These are phyloP conservation scores for Westerdykella sp. DNA, from an alignment of 2,329 filamentous ascomycete species.

Conservation along the genomic window DNA sequence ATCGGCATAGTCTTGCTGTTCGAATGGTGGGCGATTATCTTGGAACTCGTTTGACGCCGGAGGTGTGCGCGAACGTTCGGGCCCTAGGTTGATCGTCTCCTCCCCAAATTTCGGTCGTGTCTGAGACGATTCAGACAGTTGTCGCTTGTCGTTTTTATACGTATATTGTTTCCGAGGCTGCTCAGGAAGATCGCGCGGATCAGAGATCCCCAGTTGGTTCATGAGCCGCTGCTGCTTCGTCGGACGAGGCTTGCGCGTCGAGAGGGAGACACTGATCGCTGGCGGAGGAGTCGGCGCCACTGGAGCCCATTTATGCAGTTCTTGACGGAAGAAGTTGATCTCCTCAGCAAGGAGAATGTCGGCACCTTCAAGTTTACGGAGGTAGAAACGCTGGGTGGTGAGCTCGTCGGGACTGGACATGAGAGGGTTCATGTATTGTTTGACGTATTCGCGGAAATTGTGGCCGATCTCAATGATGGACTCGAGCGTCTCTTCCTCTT, in stretches of 20 bases:
- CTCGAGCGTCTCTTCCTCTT: constrained; percentile 82
- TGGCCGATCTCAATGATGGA: constrained; percentile 81
- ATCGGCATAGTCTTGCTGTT: constrained; percentile 27
- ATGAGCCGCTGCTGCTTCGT: constrained; percentile 97
- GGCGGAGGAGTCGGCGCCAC: constrained; percentile 82
- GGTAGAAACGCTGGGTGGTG: constrained; percentile 85
- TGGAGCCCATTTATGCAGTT: constrained; percentile 89
- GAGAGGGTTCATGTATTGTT: constrained; percentile 71
- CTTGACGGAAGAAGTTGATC: constrained; percentile 96
- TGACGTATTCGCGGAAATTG: constrained; percentile 76
- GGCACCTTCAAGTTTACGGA: constrained; percentile 94
- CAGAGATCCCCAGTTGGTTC: constrained; percentile 78
- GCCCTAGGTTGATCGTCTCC: constrained; percentile 28
- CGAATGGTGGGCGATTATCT: constrained; percentile 17
- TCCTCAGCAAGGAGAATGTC: constrained; percentile 87
- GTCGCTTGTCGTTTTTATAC: background rate
- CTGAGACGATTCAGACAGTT: background rate
- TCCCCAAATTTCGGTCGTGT: constrained; percentile 35
- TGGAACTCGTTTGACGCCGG: constrained; percentile 28
- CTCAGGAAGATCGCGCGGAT: constrained; percentile 83
- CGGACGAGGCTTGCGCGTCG: constrained; percentile 88
- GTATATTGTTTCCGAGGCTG: constrained; percentile 51
- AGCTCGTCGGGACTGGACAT: constrained; percentile 79
- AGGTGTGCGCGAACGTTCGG: constrained; percentile 34
- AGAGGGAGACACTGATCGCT: constrained; percentile 77